Evolutionary conservation across 495 filamentous ascomycete species (phyloP), one percentile per base, ranked within the genome.

Genomic region (Neurospora sp.): DNA sequence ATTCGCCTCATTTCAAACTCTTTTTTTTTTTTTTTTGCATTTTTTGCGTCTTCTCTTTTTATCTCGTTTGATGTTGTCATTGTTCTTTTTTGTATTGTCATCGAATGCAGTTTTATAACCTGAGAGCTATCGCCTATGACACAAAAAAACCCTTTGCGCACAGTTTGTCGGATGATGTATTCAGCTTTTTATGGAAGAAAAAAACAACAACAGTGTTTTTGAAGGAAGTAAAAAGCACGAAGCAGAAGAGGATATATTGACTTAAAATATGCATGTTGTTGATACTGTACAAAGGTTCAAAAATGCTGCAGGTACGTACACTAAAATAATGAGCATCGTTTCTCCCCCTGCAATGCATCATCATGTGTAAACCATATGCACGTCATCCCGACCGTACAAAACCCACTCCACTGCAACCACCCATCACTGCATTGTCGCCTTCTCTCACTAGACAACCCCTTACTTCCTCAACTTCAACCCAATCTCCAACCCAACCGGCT

Each of bases 401-500:
- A 53, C 9, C 10, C 20, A 12, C 10, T 20, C 45, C 12, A 61
- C 22, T 18, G 27, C 53, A 65, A 61, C 53, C 2, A 61, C 22
- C 27, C 53, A 31, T 9, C 53, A 14, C 41, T 44, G 14, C 16
- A 37, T 37, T 6, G 35, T 9, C 48, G 1, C 1, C 3, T 45
- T n/a, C 1, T 9, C 22, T 31, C 53, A 14, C 53, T 31, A 31
- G 5, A 4, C 22, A 4, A 16, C 4, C 20, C 22, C 22, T 61
- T 65, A 65, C 61, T 59, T 38, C 72, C 79, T 65, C 75, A 75
- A 74, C 70, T 69, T 75, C 45, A 97, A 85, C 41, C 90, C 94
- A 73, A 97, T 90, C 72, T 86, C 81, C 81, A 94, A 82, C 20
- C 87, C 90, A 69, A 97, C 76, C 14, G 94, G 94, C 87, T 97